Evolutionary conservation across 2,329 filamentous ascomycete genomes (phyloP), one percentile per base, ranked within the genome.

Genomic region (Colletotrichum sp.): DNA sequence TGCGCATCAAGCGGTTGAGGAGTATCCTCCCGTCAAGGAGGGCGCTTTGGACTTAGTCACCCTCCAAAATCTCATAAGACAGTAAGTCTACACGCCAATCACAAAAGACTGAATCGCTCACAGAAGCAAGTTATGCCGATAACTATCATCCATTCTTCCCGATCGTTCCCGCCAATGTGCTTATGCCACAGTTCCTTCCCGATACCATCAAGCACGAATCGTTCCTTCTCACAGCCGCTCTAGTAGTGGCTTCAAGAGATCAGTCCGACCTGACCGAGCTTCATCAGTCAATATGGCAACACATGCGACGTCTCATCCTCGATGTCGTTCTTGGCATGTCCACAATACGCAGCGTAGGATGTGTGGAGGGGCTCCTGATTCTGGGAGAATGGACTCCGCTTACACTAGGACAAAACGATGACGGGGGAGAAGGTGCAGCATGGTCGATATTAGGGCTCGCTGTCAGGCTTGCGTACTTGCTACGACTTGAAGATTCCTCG

Each of bases 381-480:
- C 88, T 95, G 1, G 93, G 93, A 1, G 93, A 95, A 80, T 95
- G 93, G 93, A 92, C 92, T 7, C 92, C 92, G 0, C 93, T 93
- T 90, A 0, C 88, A 91, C 8, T 86, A 91, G 9, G 89, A 88
- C 34, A 90, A 91, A 48, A 91, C 91, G 55, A 88, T 26, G 93
- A 93, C 0, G 89, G 93, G 72, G 93, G 93, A 9, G 93, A 95
- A 81, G 93, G 95, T 80, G 93, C 93, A 36, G 93, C 93, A 0
- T 95, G 93, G 93, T 94, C 94, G 92, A 92, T 94, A 79, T 92
- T 94, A 8, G 93, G 93, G 2, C 88, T 93, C 18, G 93, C 93
- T 3, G 84, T 95, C 8, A 89, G 93, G 13, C 90, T 94, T 6
- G 93, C 91, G 2, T 95, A 94, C 81, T 93, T 93, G 68, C 89